Evolutionary conservation across 2,329 filamentous ascomycete genomes (phyloP).

Genomic region (Neofusicoccum parvum): DNA sequence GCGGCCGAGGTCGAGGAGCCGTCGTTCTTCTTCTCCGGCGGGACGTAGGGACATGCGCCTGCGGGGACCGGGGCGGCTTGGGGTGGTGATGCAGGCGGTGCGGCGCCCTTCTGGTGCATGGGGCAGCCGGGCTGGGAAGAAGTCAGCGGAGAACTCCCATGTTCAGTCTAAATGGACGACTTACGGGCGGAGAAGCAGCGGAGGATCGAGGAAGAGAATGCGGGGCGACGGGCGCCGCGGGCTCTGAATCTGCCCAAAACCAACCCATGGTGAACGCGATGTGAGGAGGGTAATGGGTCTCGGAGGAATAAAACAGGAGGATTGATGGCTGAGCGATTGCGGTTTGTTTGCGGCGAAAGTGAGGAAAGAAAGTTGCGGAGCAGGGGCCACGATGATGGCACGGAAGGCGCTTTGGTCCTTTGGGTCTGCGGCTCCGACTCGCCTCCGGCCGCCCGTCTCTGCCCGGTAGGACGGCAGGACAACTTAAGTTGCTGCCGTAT

Average conservation of each 20-base stretch:
- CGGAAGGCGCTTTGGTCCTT: conserved; percentile 10
- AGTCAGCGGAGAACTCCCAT: conserved; percentile 25
- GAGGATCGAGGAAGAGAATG: conserved; percentile 49
- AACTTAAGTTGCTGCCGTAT: neutral
- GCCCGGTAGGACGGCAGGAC: neutral
- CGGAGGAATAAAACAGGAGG: neutral
- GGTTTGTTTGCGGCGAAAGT: neutral
- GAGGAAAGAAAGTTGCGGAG: conserved; percentile 19
- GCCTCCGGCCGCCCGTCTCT: neutral
- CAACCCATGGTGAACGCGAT: conserved; percentile 59
- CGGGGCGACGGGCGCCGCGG: conserved; percentile 45
- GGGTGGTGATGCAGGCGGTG: conserved; percentile 29
- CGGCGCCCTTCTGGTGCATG: conserved; percentile 58
- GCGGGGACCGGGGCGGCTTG: conserved; percentile 36
- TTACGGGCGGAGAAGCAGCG: conserved; percentile 58
- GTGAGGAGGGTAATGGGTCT: neutral
- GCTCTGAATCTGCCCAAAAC: conserved; percentile 66
- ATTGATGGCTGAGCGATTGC: neutral
- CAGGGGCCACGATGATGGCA: conserved; percentile 21
- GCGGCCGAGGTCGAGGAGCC: conserved; percentile 34
- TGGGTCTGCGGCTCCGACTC: conserved; percentile 5
- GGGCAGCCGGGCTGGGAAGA: conserved; percentile 64
- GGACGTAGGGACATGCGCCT: conserved; percentile 49
- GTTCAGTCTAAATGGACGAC: conserved; percentile 31
- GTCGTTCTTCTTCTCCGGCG: conserved; percentile 14